Conservation (phyloP, 2,329 filamentous ascomycete species). For the Rhytidhysteron rufulum region DNA sequence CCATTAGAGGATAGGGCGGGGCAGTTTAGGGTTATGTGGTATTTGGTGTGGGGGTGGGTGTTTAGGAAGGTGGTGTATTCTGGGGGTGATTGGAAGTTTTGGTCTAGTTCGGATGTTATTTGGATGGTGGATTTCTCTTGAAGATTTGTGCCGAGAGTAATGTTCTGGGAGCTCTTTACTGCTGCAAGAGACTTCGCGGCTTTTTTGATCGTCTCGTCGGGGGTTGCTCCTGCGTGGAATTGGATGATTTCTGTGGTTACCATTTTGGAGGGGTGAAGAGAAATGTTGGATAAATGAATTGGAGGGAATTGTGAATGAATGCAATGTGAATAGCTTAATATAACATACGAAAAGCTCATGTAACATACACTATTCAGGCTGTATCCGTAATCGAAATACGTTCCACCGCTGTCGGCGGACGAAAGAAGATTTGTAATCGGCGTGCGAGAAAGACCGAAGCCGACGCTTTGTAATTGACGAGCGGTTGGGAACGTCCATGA, state of each 20-base stretch:
- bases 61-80: background rate
- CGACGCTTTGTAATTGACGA: background rate
- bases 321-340: background rate
- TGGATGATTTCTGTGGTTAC: background rate
- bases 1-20: conserved; percentile 10
- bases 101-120: background rate
- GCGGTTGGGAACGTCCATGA: too few relatives aligned
- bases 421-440: background rate
- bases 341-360: background rate
- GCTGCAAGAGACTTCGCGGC: background rate
- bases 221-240: background rate
- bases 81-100: background rate
- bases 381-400: too few relatives aligned
- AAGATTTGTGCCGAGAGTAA: background rate
- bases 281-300: background rate
- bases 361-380: background rate
- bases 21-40: background rate
- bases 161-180: background rate
- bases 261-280: background rate
- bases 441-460: background rate
- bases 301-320: background rate
- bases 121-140: background rate
- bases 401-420: background rate
- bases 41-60: background rate
- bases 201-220: background rate